phyloP scores from a whole-genome alignment of 2,329 filamentous ascomycete species.

The Aspergillus melleus region DNA sequence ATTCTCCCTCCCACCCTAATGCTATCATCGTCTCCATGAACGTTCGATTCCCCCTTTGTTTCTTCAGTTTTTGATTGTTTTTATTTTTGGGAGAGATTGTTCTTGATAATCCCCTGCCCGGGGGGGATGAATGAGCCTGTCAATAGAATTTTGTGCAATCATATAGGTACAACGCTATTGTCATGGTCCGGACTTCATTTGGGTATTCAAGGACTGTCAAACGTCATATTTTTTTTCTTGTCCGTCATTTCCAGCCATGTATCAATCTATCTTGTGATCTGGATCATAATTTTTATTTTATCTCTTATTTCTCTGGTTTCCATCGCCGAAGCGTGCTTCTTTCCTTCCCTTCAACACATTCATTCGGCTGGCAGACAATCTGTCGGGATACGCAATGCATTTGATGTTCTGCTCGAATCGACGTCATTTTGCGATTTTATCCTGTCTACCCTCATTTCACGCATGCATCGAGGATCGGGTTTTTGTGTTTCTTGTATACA shows the following conservation, averaged over 20 bases:
- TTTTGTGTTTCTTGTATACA: background rate
- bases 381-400: background rate
- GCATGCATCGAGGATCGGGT: background rate
- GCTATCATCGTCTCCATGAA: slow-evolving; percentile 41
- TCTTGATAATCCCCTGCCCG: slow-evolving; percentile 26
- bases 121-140: slow-evolving; percentile 25
- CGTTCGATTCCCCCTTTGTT: slow-evolving; percentile 44
- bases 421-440: background rate
- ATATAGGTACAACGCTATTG: slow-evolving; percentile 24
- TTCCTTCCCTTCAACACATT: background rate
- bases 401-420: background rate
- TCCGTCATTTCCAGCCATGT: slow-evolving; percentile 1
- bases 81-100: slow-evolving; percentile 28
- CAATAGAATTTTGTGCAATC: slow-evolving; percentile 28
- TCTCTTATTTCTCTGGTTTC: no score
- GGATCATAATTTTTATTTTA: background rate
- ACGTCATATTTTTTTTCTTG: background rate
- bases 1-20: slow-evolving; percentile 20
- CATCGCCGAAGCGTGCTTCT: background rate
- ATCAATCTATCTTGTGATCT: background rate
- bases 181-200: slow-evolving; percentile 12
- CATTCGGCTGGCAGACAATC: background rate
- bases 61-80: slow-evolving; percentile 26
- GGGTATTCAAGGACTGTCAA: slow-evolving; percentile 2
- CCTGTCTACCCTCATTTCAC: background rate